Percentiles rank a stretch among this genome's conserved stretches.
phyloP scores from a whole-genome alignment of 2,329 filamentous ascomycete species.

The Pseudogymnoascus sp. region DNA sequence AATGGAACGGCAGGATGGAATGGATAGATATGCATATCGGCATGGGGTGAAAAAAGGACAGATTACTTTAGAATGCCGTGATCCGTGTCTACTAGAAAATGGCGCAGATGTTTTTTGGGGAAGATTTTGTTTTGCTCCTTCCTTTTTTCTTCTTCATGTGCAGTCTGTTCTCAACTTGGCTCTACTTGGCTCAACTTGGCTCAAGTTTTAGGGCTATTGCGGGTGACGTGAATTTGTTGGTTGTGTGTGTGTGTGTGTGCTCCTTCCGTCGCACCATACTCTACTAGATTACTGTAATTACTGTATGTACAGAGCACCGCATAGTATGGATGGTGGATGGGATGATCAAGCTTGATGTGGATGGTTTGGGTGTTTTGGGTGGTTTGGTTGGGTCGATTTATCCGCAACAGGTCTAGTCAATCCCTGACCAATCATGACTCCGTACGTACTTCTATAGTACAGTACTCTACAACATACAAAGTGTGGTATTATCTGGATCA shows the following conservation, averaged over 20 bases:
- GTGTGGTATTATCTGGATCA: no score
- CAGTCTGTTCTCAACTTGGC: neutral
- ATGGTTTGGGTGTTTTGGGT: neutral
- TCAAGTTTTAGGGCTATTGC: neutral
- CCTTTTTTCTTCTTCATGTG: neutral
- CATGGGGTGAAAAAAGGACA: neutral
- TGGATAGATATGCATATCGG: conserved; percentile 6
- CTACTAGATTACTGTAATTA: no score
- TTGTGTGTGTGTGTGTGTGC: no score
- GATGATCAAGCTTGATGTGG: neutral
- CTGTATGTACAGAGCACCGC: no score
- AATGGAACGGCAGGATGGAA: neutral
- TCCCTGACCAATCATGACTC: no score
- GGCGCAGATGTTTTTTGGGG: conserved; percentile 7
- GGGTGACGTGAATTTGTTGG: neutral
- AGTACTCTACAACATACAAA: no score
- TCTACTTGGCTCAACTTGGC: neutral
- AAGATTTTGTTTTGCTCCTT: no score
- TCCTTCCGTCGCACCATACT: no score
- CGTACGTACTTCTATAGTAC: no score
- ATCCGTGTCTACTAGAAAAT: conserved; percentile 9
- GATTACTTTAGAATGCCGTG: conserved; percentile 10
- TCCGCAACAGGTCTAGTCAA: neutral
- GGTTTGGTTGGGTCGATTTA: neutral
- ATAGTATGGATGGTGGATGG: no score